phyloP scores from a whole-genome alignment of 768 basidiomycete species.

The Tephrocybe rancida region DNA sequence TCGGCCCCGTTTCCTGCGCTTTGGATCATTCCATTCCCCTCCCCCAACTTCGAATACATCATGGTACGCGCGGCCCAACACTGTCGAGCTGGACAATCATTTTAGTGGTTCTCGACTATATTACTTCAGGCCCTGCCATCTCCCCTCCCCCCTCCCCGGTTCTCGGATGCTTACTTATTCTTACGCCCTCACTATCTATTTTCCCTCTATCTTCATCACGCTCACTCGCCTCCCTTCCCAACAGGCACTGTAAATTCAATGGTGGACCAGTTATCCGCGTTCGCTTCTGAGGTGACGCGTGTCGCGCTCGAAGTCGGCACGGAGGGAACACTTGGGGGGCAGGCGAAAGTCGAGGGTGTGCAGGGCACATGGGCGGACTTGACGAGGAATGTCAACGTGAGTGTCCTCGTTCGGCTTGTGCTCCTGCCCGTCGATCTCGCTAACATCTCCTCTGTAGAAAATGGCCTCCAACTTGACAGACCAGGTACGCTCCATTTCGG shows the following conservation, averaged over 20 bases:
- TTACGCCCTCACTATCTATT: too few relatives aligned
- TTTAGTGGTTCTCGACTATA: too few relatives aligned
- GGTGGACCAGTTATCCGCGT: slow-evolving; percentile 88
- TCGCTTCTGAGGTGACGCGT: slow-evolving; percentile 81
- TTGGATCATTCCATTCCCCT: too few relatives aligned
- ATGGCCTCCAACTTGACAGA: slow-evolving; percentile 86
- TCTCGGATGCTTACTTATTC: too few relatives aligned
- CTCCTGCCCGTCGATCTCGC: background rate
- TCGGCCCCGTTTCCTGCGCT: too few relatives aligned
- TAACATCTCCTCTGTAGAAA: slow-evolving; percentile 49
- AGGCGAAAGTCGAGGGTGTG: slow-evolving; percentile 88
- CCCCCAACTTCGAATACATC: too few relatives aligned
- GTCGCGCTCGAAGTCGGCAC: slow-evolving; percentile 91
- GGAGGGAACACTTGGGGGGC: slow-evolving; percentile 88
- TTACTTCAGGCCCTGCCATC: too few relatives aligned
- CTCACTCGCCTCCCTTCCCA: background rate
- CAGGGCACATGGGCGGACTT: slow-evolving; percentile 94
- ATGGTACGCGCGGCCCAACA: too few relatives aligned
- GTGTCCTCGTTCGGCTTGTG: slow-evolving; percentile 22
- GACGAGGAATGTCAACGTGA: slow-evolving; percentile 87
- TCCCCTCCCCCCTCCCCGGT: too few relatives aligned
- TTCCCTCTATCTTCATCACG: background rate
- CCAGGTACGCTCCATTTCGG: slow-evolving; percentile 91
- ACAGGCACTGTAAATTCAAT: slow-evolving; percentile 85
- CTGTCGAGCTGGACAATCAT: too few relatives aligned